A percentile compares a stretch with the other conserved stretches of the same genome.
These are phyloP conservation scores for Pseudoturritis turrita DNA, from an alignment of 345 rosid genomes.

Conservation along the genomic window DNA sequence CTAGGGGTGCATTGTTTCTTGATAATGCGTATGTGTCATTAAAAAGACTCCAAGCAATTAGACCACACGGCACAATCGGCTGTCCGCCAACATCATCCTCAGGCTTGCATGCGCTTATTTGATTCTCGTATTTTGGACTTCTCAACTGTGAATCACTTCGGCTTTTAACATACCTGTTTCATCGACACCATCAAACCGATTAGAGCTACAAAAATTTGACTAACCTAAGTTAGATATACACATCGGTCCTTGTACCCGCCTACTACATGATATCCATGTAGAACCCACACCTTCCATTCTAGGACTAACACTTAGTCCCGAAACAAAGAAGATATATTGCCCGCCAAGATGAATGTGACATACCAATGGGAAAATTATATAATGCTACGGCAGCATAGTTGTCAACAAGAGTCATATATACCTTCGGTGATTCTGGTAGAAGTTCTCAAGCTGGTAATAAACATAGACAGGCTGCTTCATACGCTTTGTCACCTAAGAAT, in stretches of 20 bases:
- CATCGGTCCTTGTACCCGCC: not conserved
- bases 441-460: conserved; percentile 97
- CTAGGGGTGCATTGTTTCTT: conserved; percentile 36
- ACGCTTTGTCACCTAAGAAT: conserved; percentile 58
- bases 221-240: not conserved
- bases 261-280: not conserved
- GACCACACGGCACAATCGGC: conserved; percentile 89
- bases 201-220: not conserved
- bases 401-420: conserved; percentile 20
- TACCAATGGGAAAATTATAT: not conserved
- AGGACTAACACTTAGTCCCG: not conserved
- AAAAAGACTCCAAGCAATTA: conserved; percentile 99
- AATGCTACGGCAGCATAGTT: not conserved
- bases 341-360: not conserved
- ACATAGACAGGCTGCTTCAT: conserved; percentile 89
- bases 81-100: conserved; percentile 48
- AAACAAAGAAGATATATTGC: not conserved
- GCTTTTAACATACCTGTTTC: conserved; percentile 87
- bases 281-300: conserved; percentile 5
- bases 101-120: conserved; percentile 57
- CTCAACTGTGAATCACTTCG: conserved; percentile 75
- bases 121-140: conserved; percentile 30
- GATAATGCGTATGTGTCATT: conserved; percentile 76
- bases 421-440: conserved; percentile 99
- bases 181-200: not conserved